Evolutionary conservation across 2,329 filamentous ascomycete genomes (phyloP).

Genomic region (Diaporthe aspalathi): DNA sequence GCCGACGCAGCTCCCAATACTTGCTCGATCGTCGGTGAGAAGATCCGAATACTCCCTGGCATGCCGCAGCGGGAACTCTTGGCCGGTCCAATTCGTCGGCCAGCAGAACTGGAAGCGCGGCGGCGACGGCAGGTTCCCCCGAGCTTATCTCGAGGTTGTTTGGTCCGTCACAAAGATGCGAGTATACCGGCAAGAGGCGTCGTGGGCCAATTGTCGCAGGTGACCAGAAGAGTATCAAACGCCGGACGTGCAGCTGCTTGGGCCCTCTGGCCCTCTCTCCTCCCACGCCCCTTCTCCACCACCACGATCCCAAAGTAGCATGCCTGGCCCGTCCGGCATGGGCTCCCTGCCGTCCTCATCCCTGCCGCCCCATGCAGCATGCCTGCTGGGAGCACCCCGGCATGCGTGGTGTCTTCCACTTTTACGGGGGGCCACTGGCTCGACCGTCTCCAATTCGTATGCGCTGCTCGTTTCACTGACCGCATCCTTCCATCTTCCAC

Average conservation of each 20-base stretch:
- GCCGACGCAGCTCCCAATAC: slow-evolving; percentile 6
- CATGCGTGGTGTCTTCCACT: slow-evolving; percentile 34
- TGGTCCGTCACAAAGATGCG: slow-evolving; percentile 14
- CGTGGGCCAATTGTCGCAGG: slow-evolving; percentile 31
- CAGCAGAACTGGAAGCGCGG: slow-evolving; percentile 12
- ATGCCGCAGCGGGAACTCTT: not conserved
- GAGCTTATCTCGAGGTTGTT: slow-evolving; percentile 19
- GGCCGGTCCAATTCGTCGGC: slow-evolving; percentile 19
- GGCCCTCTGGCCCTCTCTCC: slow-evolving; percentile 33
- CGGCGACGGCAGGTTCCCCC: not conserved
- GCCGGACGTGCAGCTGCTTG: slow-evolving; percentile 32
- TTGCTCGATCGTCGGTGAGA: slow-evolving; percentile 9
- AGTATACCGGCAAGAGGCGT: slow-evolving; percentile 29
- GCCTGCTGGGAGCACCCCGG: slow-evolving; percentile 31
- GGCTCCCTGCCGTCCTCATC: slow-evolving; percentile 29
- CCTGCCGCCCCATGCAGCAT: slow-evolving; percentile 36
- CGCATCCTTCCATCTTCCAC: slow-evolving; percentile 37
- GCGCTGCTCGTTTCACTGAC: slow-evolving; percentile 34
- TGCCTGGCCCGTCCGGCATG: slow-evolving; percentile 24
- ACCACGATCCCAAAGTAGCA: slow-evolving; percentile 31
- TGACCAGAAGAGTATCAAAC: slow-evolving; percentile 32
- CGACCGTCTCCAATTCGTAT: slow-evolving; percentile 27
- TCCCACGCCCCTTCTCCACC: slow-evolving; percentile 33
- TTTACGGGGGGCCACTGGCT: slow-evolving; percentile 29
- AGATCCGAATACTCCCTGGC: slow-evolving; percentile 20